Evolutionary conservation across 805 yeast genomes (phyloP).

Genomic region (Saturnispora galanensis): DNA sequence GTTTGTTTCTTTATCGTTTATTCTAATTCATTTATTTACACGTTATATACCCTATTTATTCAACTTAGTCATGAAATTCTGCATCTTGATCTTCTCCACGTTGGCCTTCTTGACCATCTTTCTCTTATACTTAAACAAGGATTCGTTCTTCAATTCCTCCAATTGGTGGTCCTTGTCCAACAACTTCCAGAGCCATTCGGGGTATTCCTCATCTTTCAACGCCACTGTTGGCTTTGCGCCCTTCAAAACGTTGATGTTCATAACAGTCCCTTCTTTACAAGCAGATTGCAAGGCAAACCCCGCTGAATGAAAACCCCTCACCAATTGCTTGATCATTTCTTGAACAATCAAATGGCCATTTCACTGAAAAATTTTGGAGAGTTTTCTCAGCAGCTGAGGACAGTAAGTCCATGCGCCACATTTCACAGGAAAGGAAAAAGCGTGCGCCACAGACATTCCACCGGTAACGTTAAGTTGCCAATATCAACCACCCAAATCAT

Average conservation of each 20-base stretch:
- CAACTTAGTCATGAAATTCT: conserved; percentile 65
- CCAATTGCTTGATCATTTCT: conserved; percentile 3
- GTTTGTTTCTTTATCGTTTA: no score
- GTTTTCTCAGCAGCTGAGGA: neutral
- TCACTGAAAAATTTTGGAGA: conserved; percentile 1
- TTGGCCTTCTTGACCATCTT: conserved; percentile 60
- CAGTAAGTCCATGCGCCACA: neutral
- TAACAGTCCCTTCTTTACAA: conserved; percentile 61
- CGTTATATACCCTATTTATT: conserved; percentile 5
- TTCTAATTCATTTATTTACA: no score
- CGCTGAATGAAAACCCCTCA: conserved; percentile 17
- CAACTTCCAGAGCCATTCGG: conserved; percentile 88
- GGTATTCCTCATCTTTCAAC: conserved; percentile 78
- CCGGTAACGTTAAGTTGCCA: no score
- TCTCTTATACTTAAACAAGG: conserved; percentile 59
- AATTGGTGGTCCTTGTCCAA: conserved; percentile 59
- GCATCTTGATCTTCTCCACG: conserved; percentile 60
- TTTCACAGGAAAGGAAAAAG: no score
- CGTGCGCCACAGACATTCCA: neutral
- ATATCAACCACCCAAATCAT: no score
- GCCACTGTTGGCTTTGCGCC: conserved; percentile 86
- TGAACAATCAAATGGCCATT: no score
- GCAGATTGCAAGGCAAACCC: conserved; percentile 30
- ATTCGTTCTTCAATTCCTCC: conserved; percentile 40
- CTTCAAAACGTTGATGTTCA: conserved; percentile 66